Conservation (phyloP, 345 rosid species). For the Geranium brycei region DNA sequence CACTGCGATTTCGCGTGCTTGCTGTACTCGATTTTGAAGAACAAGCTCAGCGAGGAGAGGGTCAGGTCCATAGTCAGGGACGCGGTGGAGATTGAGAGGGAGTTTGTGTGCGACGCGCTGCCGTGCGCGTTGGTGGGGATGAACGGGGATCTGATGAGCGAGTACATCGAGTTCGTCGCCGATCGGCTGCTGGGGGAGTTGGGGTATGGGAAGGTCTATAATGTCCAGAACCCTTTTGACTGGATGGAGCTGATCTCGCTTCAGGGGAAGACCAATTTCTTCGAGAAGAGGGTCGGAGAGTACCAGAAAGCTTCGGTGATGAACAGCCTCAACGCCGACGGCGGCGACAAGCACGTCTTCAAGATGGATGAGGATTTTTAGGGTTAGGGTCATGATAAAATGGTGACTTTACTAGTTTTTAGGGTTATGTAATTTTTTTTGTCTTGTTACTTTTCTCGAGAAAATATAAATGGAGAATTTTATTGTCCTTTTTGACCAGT, state of each 20-base stretch:
- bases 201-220: slow-evolving; percentile 55
- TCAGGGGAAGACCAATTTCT: slow-evolving; percentile 84
- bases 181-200: slow-evolving; percentile 61
- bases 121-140: slow-evolving; percentile 86
- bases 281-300: slow-evolving; percentile 75
- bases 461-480: slow-evolving; percentile 3
- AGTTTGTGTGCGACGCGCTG: slow-evolving; percentile 86
- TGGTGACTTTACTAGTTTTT: background rate
- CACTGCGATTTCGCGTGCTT: slow-evolving; percentile 94
- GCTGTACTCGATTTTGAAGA: slow-evolving; percentile 38
- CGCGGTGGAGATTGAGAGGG: slow-evolving; percentile 80
- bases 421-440: background rate
- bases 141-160: slow-evolving; percentile 64
- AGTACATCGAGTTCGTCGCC: slow-evolving; percentile 81
- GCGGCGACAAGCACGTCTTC: slow-evolving; percentile 43
- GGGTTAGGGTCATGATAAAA: background rate
- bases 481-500: no score
- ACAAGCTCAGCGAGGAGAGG: slow-evolving; percentile 52
- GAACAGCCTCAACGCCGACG: slow-evolving; percentile 48
- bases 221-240: slow-evolving; percentile 59
- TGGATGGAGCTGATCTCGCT: slow-evolving; percentile 87
- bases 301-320: slow-evolving; percentile 76
- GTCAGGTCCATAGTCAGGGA: slow-evolving; percentile 61
- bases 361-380: slow-evolving; percentile 71
- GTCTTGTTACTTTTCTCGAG: background rate